Conservation (phyloP, 805 yeast species). For the Pichia californica region DNA sequence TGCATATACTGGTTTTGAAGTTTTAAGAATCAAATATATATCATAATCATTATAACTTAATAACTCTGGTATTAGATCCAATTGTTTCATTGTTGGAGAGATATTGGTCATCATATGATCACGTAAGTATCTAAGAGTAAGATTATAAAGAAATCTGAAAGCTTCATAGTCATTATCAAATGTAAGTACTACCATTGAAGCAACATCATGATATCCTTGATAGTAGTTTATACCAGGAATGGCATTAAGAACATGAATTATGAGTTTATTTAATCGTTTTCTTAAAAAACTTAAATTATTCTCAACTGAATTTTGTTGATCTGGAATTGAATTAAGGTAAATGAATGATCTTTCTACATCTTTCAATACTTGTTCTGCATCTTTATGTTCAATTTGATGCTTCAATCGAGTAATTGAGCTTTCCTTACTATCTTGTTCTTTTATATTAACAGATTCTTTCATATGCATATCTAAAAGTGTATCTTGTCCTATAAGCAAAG, state of each 20-base stretch:
- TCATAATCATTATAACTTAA: conserved; percentile 42
- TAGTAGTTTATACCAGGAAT: conserved; percentile 67
- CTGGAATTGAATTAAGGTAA: conserved; percentile 24
- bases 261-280: conserved; percentile 35
- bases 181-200: conserved; percentile 55
- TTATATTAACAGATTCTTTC: too few species aligned
- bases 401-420: too few species aligned
- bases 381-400: conserved; percentile 39
- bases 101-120: conserved; percentile 80
- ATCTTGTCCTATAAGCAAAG: conserved; percentile 31
- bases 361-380: conserved; percentile 70
- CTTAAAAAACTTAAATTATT: too few species aligned
- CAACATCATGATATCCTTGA: conserved; percentile 91
- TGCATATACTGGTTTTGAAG: conserved; percentile 55
- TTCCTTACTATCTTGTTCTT: too few species aligned
- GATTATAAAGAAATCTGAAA: conserved; percentile 42
- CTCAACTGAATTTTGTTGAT: conserved; percentile 12
- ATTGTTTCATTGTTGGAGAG: conserved; percentile 57
- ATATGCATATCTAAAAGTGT: background rate
- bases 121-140: conserved; percentile 59
- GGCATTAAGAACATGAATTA: conserved; percentile 50
- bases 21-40: conserved; percentile 35
- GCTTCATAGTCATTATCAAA: conserved; percentile 33
- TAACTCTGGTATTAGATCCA: conserved; percentile 59
- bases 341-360: conserved; percentile 74